Percentiles rank a stretch among this genome's conserved stretches.
Conservation (phyloP, 1,139 yeast genomes). For the Sugiyamaella pinicola region DNA sequence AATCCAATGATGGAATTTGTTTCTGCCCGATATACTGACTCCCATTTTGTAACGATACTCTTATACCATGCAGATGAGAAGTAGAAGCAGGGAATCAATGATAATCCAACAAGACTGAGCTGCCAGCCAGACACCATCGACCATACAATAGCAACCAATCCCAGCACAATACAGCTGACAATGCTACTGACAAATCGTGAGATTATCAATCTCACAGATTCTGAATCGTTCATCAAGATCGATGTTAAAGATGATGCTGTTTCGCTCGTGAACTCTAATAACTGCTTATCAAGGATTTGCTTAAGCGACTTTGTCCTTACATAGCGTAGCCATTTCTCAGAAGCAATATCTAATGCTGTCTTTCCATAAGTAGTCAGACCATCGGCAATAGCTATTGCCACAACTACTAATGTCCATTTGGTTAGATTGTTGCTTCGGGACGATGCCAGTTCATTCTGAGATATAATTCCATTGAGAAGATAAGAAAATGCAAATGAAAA, state of each 20-base stretch:
- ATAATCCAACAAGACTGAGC: constrained; percentile 73
- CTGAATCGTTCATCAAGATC: constrained; percentile 72
- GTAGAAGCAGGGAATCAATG: constrained; percentile 67
- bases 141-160: constrained; percentile 71
- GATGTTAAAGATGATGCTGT: constrained; percentile 59
- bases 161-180: constrained; percentile 55
- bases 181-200: constrained; percentile 61
- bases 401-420: constrained; percentile 69
- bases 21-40: constrained; percentile 59
- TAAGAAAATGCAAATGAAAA: constrained; percentile 79
- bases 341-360: constrained; percentile 54
- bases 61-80: constrained; percentile 58
- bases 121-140: constrained; percentile 84
- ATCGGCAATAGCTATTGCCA: constrained; percentile 61
- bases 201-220: constrained; percentile 69
- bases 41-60: constrained; percentile 53
- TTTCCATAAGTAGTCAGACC: constrained; percentile 60
- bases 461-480: constrained; percentile 49
- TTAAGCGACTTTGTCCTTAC: constrained; percentile 56
- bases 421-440: constrained; percentile 27
- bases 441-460: constrained; percentile 17
- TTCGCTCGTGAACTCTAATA: constrained; percentile 52
- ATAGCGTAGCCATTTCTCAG: constrained; percentile 68
- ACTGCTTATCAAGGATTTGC: constrained; percentile 54
- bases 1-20: constrained; percentile 55